Evolutionary conservation across 2,329 filamentous ascomycete species (phyloP).

Genomic region (Sphaceloma murrayae): DNA sequence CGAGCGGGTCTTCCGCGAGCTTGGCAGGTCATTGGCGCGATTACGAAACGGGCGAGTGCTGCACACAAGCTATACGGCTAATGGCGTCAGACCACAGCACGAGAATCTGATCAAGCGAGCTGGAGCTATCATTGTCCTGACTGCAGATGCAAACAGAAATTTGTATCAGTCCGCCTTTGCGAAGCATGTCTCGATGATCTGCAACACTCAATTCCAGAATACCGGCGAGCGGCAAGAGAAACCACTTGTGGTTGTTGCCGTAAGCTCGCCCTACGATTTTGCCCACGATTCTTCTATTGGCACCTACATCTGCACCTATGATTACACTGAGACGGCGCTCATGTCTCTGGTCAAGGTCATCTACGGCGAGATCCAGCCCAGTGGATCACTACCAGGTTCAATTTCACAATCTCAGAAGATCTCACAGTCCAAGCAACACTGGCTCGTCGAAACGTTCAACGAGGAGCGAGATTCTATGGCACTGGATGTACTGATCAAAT

Average conservation of each 20-base stretch:
- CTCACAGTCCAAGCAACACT: constrained; percentile 82
- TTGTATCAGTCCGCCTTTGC: constrained; percentile 90
- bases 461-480: constrained; percentile 64
- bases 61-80: constrained; percentile 91
- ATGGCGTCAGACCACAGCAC: constrained; percentile 83
- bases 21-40: constrained; percentile 78
- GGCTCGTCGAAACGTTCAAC: constrained; percentile 86
- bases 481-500: constrained; percentile 64
- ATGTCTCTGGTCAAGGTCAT: constrained; percentile 73
- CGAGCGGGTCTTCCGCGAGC: constrained; percentile 82
- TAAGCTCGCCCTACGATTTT: constrained; percentile 94
- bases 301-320: constrained; percentile 90
- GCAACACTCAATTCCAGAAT: constrained; percentile 64
- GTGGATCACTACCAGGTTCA: constrained; percentile 55
- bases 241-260: constrained; percentile 79
- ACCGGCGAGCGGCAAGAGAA: constrained; percentile 66
- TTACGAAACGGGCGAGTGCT: constrained; percentile 77
- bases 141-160: constrained; percentile 88
- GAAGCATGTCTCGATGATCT: constrained; percentile 94
- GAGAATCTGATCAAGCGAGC: constrained; percentile 86
- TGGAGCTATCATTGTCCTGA: constrained; percentile 79
- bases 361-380: constrained; percentile 60
- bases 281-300: constrained; percentile 83
- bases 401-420: constrained; percentile 80
- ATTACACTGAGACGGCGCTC: constrained; percentile 89